phyloP scores from a whole-genome alignment of 2,329 filamentous ascomycete species.

The Lanzia echinophila region DNA sequence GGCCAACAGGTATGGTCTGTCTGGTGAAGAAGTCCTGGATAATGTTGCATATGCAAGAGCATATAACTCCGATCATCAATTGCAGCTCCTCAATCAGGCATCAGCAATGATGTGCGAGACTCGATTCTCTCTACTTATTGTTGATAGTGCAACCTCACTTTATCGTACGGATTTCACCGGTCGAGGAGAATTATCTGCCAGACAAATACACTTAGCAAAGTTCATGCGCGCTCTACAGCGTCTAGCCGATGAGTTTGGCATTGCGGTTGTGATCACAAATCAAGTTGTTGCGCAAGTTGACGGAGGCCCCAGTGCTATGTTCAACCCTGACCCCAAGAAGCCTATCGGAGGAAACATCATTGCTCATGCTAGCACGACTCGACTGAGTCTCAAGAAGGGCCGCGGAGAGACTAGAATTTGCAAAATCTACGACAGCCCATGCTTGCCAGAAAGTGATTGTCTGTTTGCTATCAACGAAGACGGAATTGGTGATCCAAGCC shows the following conservation, averaged over 20 bases:
- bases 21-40: conserved; percentile 94
- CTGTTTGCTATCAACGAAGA: conserved; percentile 96
- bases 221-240: conserved; percentile 81
- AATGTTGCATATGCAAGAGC: conserved; percentile 97
- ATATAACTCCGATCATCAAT: conserved; percentile 97
- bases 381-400: conserved; percentile 92
- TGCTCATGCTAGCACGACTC: conserved; percentile 91
- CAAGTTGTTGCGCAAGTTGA: conserved; percentile 98
- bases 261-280: conserved; percentile 97
- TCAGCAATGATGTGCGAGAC: conserved; percentile 99
- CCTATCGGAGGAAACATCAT: conserved; percentile 99
- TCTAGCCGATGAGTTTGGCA: conserved; percentile 79
- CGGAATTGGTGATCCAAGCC: conserved; percentile 89
- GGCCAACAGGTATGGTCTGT: conserved; percentile 88
- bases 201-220: conserved; percentile 82
- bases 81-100: conserved; percentile 90
- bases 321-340: conserved; percentile 98
- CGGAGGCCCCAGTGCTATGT: conserved; percentile 93
- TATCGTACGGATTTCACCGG: conserved; percentile 96
- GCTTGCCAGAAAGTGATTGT: conserved; percentile 91
- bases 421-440: conserved; percentile 99
- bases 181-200: conserved; percentile 90
- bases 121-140: conserved; percentile 88
- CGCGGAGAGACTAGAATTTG: conserved; percentile 92
- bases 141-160: conserved; percentile 90